A percentile compares a stretch with the other conserved stretches of the same genome.
Conservation (phyloP, 768 basidiomycete genomes). For the Psilocybe subaeruginosa region DNA sequence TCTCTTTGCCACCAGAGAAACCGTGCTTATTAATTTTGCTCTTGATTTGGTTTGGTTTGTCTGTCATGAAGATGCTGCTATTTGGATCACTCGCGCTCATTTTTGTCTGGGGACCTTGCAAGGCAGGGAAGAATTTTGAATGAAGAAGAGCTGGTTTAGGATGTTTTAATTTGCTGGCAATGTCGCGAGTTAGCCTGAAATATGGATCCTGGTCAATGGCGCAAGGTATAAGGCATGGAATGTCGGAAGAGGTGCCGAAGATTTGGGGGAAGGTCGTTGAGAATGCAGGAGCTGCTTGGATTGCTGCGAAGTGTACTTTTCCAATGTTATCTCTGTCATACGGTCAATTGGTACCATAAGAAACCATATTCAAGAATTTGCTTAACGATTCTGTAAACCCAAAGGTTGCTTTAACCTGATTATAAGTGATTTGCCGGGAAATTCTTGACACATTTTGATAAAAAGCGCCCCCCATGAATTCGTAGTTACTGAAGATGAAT, state of each 20-base stretch:
- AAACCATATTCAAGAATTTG: constrained; percentile 14
- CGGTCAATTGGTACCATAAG: not conserved
- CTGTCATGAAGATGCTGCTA: constrained; percentile 95
- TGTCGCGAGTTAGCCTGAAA: constrained; percentile 97
- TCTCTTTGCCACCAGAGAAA: constrained; percentile 94
- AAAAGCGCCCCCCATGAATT: constrained; percentile 89
- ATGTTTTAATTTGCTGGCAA: constrained; percentile 92
- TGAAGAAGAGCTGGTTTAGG: constrained; percentile 93
- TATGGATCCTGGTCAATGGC: constrained; percentile 98
- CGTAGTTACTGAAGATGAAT: constrained; percentile 95
- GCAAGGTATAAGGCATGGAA: constrained; percentile 95
- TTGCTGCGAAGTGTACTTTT: constrained; percentile 93
- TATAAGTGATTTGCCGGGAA: constrained; percentile 90
- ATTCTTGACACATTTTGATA: constrained; percentile 94
- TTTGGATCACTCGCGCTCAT: constrained; percentile 97
- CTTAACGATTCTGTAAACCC: constrained; percentile 95
- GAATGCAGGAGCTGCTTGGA: constrained; percentile 96
- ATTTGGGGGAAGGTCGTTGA: constrained; percentile 99
- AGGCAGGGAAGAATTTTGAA: constrained; percentile 96
- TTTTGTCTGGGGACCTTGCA: constrained; percentile 98
- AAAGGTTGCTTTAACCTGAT: constrained; percentile 93
- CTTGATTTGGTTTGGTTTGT: constrained; percentile 91
- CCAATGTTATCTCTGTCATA: constrained; percentile 92
- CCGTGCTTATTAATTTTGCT: constrained; percentile 97
- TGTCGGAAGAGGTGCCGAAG: constrained; percentile 78